A percentile compares a stretch with the other conserved stretches of the same genome.
phyloP scores from a whole-genome alignment of 345 rosid species.

The Microthlaspi erraticum region DNA sequence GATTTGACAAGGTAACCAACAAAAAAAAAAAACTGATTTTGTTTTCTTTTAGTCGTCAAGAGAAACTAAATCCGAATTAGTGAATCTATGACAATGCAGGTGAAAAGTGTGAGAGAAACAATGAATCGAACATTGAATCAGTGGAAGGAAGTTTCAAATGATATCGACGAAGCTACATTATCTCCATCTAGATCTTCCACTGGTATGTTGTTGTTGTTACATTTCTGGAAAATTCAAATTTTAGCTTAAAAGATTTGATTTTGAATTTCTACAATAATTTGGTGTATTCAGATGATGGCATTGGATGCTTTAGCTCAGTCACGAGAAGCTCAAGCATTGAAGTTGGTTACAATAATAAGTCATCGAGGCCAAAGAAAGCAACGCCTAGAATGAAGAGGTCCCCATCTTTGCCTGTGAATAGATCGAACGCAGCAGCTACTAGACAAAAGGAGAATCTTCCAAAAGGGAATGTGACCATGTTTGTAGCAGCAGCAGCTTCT shows the following conservation, averaged over 20 bases:
- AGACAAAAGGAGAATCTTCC: slow-evolving; percentile 47
- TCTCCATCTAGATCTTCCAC: slow-evolving; percentile 44
- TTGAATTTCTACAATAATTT: background rate
- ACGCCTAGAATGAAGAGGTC: slow-evolving; percentile 61
- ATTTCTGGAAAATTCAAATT: background rate
- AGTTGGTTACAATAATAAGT: slow-evolving; percentile 46
- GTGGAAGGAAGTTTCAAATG: slow-evolving; percentile 73
- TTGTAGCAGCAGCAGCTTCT: slow-evolving; percentile 23
- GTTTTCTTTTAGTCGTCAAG: background rate
- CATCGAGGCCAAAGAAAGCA: slow-evolving; percentile 58
- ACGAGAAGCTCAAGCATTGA: slow-evolving; percentile 54
- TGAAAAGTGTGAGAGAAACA: slow-evolving; percentile 85
- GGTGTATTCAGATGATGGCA: slow-evolving; percentile 58
- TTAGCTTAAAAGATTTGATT: background rate
- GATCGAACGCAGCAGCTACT: slow-evolving; percentile 39
- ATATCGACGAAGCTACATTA: slow-evolving; percentile 52
- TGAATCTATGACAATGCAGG: slow-evolving; percentile 43
- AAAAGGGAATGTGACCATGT: slow-evolving; percentile 42
- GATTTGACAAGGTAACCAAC: slow-evolving; percentile 83
- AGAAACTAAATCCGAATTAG: slow-evolving; percentile 5
- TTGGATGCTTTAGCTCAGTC: slow-evolving; percentile 54
- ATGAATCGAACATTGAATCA: slow-evolving; percentile 74
- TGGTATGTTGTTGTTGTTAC: slow-evolving; percentile 24
- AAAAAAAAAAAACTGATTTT: background rate
- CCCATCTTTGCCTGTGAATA: slow-evolving; percentile 51